Conservation (phyloP, 495 filamentous ascomycete genomes). For the Daldinia vernicosa region DNA sequence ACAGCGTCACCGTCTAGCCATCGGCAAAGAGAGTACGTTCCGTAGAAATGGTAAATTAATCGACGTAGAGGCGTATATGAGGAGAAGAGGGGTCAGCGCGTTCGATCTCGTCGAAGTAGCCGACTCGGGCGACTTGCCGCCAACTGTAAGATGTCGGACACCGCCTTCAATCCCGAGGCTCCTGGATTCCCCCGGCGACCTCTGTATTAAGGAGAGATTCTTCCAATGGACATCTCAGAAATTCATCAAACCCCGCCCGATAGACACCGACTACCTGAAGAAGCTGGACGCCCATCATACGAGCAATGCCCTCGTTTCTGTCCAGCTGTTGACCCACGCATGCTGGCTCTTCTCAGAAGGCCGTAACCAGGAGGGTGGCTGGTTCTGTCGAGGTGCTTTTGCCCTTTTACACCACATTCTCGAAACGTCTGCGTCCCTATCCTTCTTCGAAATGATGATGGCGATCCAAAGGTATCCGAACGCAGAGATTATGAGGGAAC, state of each 20-base stretch:
- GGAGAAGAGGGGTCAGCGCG: slow-evolving; percentile 48
- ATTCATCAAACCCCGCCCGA: slow-evolving; percentile 39
- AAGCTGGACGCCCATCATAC: slow-evolving; percentile 40
- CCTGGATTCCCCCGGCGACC: slow-evolving; percentile 42
- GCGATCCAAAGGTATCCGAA: slow-evolving; percentile 44
- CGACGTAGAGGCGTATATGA: slow-evolving; percentile 49
- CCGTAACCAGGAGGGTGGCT: slow-evolving; percentile 38
- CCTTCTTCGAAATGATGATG: slow-evolving; percentile 44
- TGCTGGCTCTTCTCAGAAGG: slow-evolving; percentile 47
- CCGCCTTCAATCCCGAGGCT: slow-evolving; percentile 41
- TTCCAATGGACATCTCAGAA: slow-evolving; percentile 44
- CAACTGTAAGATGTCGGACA: slow-evolving; percentile 50
- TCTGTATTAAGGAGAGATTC: slow-evolving; percentile 42
- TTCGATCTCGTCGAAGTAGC: slow-evolving; percentile 49
- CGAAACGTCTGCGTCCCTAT: slow-evolving; percentile 43
- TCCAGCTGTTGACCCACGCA: slow-evolving; percentile 41
- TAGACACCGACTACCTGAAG: slow-evolving; percentile 39
- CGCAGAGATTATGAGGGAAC: slow-evolving; percentile 39
- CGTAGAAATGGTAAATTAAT: slow-evolving; percentile 48
- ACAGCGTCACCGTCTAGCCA: slow-evolving; percentile 48
- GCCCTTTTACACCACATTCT: slow-evolving; percentile 39
- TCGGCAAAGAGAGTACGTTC: slow-evolving; percentile 50
- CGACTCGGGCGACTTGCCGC: slow-evolving; percentile 45
- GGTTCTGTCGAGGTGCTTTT: slow-evolving; percentile 40
- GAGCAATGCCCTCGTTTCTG: slow-evolving; percentile 42